Percentiles rank a stretch among this genome's conserved stretches.
phyloP scores from a whole-genome alignment of 2,329 filamentous ascomycete species.

The Lachnellula occidentalis region DNA sequence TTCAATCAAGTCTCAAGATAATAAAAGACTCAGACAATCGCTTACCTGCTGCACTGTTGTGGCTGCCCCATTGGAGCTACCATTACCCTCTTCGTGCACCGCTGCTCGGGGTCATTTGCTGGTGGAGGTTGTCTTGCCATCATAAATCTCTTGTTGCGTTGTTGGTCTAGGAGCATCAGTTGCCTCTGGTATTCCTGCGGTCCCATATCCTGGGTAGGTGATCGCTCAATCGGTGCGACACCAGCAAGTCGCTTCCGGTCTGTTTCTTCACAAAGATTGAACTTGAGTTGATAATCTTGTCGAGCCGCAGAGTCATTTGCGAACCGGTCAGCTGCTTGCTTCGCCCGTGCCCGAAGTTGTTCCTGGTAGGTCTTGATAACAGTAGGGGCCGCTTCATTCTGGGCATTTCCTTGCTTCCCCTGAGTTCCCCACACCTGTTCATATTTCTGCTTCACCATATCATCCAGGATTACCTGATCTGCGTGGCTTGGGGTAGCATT shows the following conservation, averaged over 20 bases:
- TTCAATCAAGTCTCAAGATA: no score
- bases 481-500: not conserved
- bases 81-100: not conserved
- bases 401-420: not conserved
- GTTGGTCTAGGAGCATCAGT: slow-evolving; percentile 74
- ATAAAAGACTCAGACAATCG: no score
- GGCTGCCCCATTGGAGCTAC: no score
- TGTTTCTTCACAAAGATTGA: no score
- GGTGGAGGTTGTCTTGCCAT: slow-evolving; percentile 60
- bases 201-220: no score
- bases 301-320: no score
- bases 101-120: not conserved
- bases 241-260: no score
- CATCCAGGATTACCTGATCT: not conserved
- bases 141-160: slow-evolving; percentile 75
- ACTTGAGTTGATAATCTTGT: no score
- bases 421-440: not conserved
- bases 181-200: slow-evolving; percentile 71
- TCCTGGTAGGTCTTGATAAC: not conserved
- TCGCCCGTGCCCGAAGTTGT: not conserved
- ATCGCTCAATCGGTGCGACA: no score
- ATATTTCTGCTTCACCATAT: not conserved
- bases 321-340: no score
- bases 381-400: not conserved
- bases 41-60: no score